Percentiles rank a stretch among this genome's conserved stretches.
Evolutionary conservation across 2,329 filamentous ascomycete genomes (phyloP).

Genomic region (Akanthomyces lecanii): DNA sequence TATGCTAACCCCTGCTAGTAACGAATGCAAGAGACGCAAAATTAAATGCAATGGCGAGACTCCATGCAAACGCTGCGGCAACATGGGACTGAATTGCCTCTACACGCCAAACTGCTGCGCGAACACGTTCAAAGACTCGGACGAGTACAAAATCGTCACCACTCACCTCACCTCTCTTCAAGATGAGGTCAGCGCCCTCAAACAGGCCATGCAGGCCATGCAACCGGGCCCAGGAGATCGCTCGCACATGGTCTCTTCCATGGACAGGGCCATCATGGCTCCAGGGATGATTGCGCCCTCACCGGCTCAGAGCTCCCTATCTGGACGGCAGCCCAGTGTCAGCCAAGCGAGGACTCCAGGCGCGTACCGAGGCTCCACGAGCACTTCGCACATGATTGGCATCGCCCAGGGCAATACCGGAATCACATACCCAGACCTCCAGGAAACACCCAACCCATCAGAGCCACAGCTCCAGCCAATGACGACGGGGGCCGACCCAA

Average conservation of each 20-base stretch:
- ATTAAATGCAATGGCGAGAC: conserved; percentile 71
- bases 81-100: conserved; percentile 61
- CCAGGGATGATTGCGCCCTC: conserved; percentile 28
- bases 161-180: conserved; percentile 71
- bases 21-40: conserved; percentile 71
- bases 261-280: conserved; percentile 39
- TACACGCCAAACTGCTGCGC: conserved; percentile 64
- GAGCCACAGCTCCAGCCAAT: not conserved
- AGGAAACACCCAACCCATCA: conserved; percentile 57
- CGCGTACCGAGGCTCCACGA: conserved; percentile 79
- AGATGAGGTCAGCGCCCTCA: conserved; percentile 77
- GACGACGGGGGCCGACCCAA: conserved; percentile 54
- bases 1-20: conserved; percentile 39
- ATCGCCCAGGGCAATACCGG: conserved; percentile 90
- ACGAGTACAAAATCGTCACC: conserved; percentile 82
- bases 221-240: conserved; percentile 44
- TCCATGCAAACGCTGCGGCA: conserved; percentile 63
- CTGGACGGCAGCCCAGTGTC: conserved; percentile 35
- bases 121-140: conserved; percentile 85
- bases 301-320: conserved; percentile 40
- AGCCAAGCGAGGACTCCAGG: conserved; percentile 48
- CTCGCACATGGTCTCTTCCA: conserved; percentile 40
- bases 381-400: conserved; percentile 77
- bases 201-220: conserved; percentile 65
- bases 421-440: conserved; percentile 55